phyloP scores from a whole-genome alignment of 495 filamentous ascomycete genomes.

The Neurospora pannonica region DNA sequence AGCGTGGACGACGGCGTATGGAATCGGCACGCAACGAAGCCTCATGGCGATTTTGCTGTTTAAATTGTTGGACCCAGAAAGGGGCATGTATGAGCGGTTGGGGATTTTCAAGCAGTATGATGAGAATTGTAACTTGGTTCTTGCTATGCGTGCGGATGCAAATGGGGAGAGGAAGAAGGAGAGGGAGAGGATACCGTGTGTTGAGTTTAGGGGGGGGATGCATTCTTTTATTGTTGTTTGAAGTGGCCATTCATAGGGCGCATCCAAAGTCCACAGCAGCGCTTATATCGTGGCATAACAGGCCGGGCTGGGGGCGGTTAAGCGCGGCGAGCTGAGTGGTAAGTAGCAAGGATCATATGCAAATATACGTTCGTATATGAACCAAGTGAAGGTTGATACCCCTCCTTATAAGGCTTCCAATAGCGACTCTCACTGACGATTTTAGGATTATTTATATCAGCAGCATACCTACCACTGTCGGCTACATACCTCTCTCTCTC shows the following conservation, averaged over 20 bases:
- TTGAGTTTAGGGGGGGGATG: background rate
- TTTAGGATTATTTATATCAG: background rate
- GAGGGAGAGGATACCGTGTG: background rate
- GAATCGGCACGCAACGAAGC: background rate
- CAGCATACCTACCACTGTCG: background rate
- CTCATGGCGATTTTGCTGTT: background rate
- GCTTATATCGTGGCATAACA: too few relatives aligned
- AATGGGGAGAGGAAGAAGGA: background rate
- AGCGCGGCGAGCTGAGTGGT: background rate
- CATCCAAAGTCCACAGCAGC: background rate
- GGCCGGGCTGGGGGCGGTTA: too few relatives aligned
- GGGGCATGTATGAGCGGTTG: background rate
- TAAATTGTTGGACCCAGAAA: background rate
- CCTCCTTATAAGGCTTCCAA: background rate
- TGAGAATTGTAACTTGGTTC: background rate
- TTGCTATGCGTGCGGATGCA: background rate
- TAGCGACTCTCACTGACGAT: background rate
- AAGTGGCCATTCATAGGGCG: background rate
- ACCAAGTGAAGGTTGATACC: background rate
- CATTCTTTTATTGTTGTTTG: background rate
- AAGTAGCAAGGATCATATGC: background rate
- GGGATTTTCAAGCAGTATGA: background rate
- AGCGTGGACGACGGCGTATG: background rate
- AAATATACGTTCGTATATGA: background rate
- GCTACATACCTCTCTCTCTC: background rate